Evolutionary conservation across 1,284 basidiomycete species (phyloP).

Genomic region (Termitomyces sp.): DNA sequence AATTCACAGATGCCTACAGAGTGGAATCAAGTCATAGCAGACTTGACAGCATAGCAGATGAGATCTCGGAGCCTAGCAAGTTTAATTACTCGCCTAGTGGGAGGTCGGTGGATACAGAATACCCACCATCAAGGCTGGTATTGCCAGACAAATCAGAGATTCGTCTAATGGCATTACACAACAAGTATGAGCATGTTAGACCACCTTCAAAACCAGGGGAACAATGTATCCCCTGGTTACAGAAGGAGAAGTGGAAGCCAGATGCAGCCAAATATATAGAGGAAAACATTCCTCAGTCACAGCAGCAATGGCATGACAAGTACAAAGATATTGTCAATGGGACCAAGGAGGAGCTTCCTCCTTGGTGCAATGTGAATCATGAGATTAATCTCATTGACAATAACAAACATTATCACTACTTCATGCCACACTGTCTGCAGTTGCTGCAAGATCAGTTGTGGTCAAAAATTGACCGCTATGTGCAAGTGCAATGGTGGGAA

Average conservation of each 20-base stretch:
- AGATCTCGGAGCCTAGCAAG: not conserved
- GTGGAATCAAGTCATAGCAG: not conserved
- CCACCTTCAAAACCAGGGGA: not conserved
- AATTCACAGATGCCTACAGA: not conserved
- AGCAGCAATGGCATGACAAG: constrained; percentile 16
- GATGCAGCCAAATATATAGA: not conserved
- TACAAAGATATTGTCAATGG: constrained; percentile 17
- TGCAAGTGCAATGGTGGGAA: no score
- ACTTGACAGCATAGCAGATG: not conserved
- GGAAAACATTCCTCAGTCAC: not conserved
- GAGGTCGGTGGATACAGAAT: not conserved
- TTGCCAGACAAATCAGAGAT: not conserved
- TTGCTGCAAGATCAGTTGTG: constrained; percentile 11
- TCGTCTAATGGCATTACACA: not conserved
- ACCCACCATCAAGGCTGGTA: not conserved
- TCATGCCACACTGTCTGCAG: constrained; percentile 21
- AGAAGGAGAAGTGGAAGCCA: not conserved
- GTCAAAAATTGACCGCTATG: no score
- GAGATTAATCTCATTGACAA: constrained; percentile 24
- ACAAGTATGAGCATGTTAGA: not conserved
- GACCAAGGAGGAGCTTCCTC: constrained; percentile 19
- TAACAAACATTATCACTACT: constrained; percentile 19
- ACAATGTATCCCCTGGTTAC: not conserved
- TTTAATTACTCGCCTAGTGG: not conserved
- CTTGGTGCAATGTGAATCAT: constrained; percentile 23